Evolutionary conservation across 192 early-diverging fungal species (phyloP), one percentile per base, ranked within the genome.

Genomic region (Coemansia sp.): DNA sequence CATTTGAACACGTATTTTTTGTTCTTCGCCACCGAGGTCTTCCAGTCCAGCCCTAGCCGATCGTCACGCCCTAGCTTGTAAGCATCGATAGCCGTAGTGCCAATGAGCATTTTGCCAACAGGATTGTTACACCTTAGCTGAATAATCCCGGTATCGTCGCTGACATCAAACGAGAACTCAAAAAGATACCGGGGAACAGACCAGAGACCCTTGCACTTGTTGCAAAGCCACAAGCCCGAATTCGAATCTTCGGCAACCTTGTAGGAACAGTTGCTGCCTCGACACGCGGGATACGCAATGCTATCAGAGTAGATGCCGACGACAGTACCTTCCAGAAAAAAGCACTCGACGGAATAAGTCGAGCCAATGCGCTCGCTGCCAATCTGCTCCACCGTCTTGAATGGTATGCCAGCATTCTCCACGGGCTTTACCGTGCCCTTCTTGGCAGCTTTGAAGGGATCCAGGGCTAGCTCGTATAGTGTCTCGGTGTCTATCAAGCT

Each of bases 81-180:
- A 78, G 95, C 65, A 9, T 94, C 89, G 34, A 80, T 84, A 3
- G 95, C 95, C 45, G 81, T 59, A 20, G 70, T 77, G 13, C 92
- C 91, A 1, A 97, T 61, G 33, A 99, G 62, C 21, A 60, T 11
- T 47, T 76, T 66, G 43, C 86, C 96, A 1, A 81, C 59, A 1
- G 97, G 94, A 71, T 97, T 92, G 73, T 98, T 97, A 10, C 85
- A 87, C 52, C 86, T 83, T 26, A 96, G 62, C 90, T 90, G 97
- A 25, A 82, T 69, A 63, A 90, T 86, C 31, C 91, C 91, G 0
- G 92, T 90, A 33, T 89, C 79, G 68, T 99, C 97, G 55, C 82
- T 76, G 20, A 92, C 76, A 60, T 83, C 86, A 37, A 88, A 39
- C 14, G 84, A 80, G 63, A 95, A 75, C 26, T 97, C 86, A 69